phyloP scores from a whole-genome alignment of 768 basidiomycete genomes.

The Hemileccinum impolitum region DNA sequence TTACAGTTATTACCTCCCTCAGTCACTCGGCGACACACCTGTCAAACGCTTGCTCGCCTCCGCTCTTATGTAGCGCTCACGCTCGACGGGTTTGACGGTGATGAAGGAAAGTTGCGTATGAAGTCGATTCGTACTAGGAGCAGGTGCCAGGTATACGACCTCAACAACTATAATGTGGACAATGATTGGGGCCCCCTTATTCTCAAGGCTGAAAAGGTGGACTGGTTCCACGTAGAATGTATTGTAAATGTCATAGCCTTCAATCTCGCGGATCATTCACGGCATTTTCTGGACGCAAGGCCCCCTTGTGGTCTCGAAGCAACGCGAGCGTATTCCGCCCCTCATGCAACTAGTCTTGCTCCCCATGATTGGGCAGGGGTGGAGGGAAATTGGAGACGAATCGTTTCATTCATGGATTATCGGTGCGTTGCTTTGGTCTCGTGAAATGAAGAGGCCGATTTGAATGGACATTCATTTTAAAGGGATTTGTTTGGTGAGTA shows the following conservation, averaged over 20 bases:
- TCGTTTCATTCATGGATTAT: constrained; percentile 79
- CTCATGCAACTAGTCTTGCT: constrained; percentile 32
- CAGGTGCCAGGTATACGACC: constrained; percentile 61
- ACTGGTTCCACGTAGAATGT: constrained; percentile 65
- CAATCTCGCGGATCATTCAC: constrained; percentile 49
- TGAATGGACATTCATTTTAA: not conserved
- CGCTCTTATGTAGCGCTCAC: constrained; percentile 48
- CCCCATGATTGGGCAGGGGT: constrained; percentile 70
- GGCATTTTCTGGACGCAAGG: constrained; percentile 32
- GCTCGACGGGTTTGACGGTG: constrained; percentile 32
- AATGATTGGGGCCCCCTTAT: constrained; percentile 61
- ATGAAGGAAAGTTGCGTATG: constrained; percentile 24
- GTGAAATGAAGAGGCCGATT: constrained; percentile 35
- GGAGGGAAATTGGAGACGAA: constrained; percentile 70
- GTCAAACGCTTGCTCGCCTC: constrained; percentile 41
- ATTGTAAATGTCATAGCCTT: constrained; percentile 51
- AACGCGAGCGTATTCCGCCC: constrained; percentile 53
- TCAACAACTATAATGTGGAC: constrained; percentile 50
- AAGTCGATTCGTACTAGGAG: constrained; percentile 41
- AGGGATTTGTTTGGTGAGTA: constrained; percentile 28
- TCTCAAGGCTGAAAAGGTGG: constrained; percentile 36
- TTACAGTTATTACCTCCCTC: constrained; percentile 25
- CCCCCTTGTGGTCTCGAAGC: constrained; percentile 53
- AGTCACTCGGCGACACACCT: constrained; percentile 8
- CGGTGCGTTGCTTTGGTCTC: constrained; percentile 37